Evolutionary conservation across 1,139 yeast species (phyloP).

Genomic region (Pichia sp.): DNA sequence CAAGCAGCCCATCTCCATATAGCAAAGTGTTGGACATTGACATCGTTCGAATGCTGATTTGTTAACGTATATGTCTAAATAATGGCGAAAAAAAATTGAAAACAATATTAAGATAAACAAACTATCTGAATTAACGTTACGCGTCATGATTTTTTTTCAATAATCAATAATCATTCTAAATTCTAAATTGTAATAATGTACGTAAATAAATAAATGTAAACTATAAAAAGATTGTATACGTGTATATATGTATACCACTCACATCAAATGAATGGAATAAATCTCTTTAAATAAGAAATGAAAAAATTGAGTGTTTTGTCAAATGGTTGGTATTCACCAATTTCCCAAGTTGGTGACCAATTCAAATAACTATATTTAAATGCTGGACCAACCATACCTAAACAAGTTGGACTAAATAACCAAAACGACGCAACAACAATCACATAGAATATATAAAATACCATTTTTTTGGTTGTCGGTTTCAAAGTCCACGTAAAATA

Average conservation of each 20-base stretch:
- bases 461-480: slow-evolving; percentile 14
- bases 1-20: slow-evolving; percentile 74
- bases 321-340: slow-evolving; percentile 23
- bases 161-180: no score
- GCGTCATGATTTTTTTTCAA: no score
- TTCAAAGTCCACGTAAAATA: slow-evolving; percentile 19
- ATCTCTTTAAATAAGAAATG: neutral
- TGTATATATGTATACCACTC: neutral
- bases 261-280: neutral
- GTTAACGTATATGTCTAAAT: no score
- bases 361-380: slow-evolving; percentile 60
- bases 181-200: no score
- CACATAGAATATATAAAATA: slow-evolving; percentile 40
- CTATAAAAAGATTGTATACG: neutral
- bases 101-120: no score
- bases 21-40: slow-evolving; percentile 28
- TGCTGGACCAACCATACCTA: slow-evolving; percentile 83
- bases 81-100: no score
- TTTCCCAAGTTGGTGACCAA: slow-evolving; percentile 70
- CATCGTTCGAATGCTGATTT: neutral
- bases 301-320: neutral
- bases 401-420: slow-evolving; percentile 70
- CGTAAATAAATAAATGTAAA: neutral
- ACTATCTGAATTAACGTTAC: no score
- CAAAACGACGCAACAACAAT: slow-evolving; percentile 59